Evolutionary conservation across 768 basidiomycete species (phyloP).

Genomic region (Pleurotus pulmonarius): DNA sequence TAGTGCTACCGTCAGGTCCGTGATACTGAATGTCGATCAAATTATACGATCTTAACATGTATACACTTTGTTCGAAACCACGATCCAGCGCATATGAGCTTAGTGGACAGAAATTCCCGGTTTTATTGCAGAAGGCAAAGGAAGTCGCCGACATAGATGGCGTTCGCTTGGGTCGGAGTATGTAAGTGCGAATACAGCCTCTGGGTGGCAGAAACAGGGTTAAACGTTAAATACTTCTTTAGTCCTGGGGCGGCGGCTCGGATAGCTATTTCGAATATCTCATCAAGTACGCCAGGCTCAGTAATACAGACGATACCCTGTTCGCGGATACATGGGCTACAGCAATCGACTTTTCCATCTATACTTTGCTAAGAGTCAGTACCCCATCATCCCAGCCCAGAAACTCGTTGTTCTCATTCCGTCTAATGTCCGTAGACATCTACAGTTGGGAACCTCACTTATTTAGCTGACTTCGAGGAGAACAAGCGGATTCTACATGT

Average conservation of each 20-base stretch:
- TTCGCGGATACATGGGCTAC: constrained; percentile 66
- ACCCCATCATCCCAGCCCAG: background rate
- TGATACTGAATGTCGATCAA: background rate
- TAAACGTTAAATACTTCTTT: background rate
- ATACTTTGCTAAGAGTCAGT: constrained; percentile 49
- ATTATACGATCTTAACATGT: constrained; percentile 15
- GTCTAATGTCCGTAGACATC: constrained; percentile 41
- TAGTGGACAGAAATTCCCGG: constrained; percentile 44
- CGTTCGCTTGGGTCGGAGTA: constrained; percentile 58
- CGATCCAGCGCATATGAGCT: constrained; percentile 71
- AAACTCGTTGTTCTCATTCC: background rate
- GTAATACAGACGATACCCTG: constrained; percentile 58
- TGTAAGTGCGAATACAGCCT: constrained; percentile 27
- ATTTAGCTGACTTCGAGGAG: constrained; percentile 63
- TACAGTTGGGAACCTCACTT: constrained; percentile 56
- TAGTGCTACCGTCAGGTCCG: constrained; percentile 39
- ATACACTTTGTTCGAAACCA: constrained; percentile 70
- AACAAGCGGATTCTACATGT: constrained; percentile 47
- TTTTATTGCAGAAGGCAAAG: constrained; percentile 58
- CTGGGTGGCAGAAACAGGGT: background rate
- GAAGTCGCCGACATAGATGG: constrained; percentile 61
- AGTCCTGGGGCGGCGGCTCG: constrained; percentile 66
- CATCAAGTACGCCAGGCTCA: constrained; percentile 67
- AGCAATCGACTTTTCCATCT: constrained; percentile 70
- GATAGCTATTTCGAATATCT: constrained; percentile 80